Base-by-base conservation (phyloP, 352 stramenopile genomes). In the Globisporangium yorkense region DNA sequence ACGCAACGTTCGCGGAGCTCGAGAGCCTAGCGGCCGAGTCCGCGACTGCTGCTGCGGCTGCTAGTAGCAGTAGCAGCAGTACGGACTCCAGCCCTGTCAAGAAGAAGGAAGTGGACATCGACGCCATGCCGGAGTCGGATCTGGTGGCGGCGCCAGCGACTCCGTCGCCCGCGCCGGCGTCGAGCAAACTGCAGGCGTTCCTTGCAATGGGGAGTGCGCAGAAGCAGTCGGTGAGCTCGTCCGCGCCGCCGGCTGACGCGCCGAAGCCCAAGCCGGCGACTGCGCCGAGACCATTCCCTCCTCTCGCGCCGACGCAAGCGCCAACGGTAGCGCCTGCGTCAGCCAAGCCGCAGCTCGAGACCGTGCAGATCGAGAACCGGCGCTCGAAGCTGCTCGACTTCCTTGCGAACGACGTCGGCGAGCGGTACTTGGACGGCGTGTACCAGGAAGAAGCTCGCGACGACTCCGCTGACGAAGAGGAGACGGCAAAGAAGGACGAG, bases 301-400 rank as follows among this genome's bases (percentile, higher is more conserved):
- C 50, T 18, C 31, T 46, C 2, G 50, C 35, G 18, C 20, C n/a
- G 29, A 10, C 50, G 9, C n/a, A 27, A 12, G 24, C 35, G 8
- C 20, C 35, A 21, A 10, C 37, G 10, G 10, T 13, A 21, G 20
- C 37, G 13, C 37, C 50, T 37, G 4, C n/a, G 10, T 2, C 4
- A 9, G 3, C 29, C 1, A 16, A n/a, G 9, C 35, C 51, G n/a
- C 21, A 24, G 2, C 27, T 53, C 16, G 9, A 35, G 9, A 54
- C 20, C 16, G 54, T 43, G 8, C 13, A 43, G 40, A 65, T 65
- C 27, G 59, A 81, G 51, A 74, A 80, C 40, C 60, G 75, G 7
- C 70, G 74, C 53, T 84, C 70, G 51, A 90, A 90, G 57, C 61
- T 90, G 35, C 68, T 90, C 21, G 80, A 90, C 65, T 90, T 90